Conservation (phyloP, 2,329 filamentous ascomycete genomes). For the Ploettnerulaceae sp. region DNA sequence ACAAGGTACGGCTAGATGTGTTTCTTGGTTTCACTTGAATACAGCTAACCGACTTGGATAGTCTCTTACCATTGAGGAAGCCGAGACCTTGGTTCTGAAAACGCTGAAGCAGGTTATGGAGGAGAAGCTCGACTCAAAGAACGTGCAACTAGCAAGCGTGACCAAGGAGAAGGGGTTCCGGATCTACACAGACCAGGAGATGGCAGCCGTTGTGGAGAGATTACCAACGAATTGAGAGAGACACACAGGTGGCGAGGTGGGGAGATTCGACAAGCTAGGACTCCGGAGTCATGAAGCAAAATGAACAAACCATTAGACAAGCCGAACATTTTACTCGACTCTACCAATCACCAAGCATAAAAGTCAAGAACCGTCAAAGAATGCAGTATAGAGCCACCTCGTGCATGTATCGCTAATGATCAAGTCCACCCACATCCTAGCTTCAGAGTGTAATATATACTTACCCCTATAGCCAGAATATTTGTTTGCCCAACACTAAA, state of each 20-base stretch:
- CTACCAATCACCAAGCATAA: background rate
- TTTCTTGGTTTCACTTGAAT: too few species aligned
- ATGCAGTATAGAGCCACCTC: too few species aligned
- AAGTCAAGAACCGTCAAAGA: background rate
- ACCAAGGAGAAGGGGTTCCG: constrained; percentile 97
- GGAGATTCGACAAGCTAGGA: constrained; percentile 7
- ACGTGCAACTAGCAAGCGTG: constrained; percentile 95
- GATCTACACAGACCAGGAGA: constrained; percentile 97
- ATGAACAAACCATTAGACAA: constrained; percentile 14
- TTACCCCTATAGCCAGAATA: too few species aligned
- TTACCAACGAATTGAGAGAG: constrained; percentile 57
- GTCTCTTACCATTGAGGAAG: constrained; percentile 87
- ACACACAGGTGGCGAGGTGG: background rate
- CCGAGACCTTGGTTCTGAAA: constrained; percentile 93
- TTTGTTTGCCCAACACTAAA: too few species aligned
- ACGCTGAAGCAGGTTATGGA: constrained; percentile 99
- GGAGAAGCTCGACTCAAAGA: constrained; percentile 98
- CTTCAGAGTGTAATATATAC: too few species aligned
- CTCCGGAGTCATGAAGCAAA: constrained; percentile 18
- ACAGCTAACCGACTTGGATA: constrained; percentile 34
- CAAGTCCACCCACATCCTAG: too few species aligned
- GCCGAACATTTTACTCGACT: background rate
- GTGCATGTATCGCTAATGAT: too few species aligned
- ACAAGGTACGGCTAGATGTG: constrained; percentile 67
- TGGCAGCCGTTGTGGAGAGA: constrained; percentile 86